Evolutionary conservation across 163 green algal species (phyloP), one percentile per base, ranked within the genome.

Genomic region (Prototheca cutis): DNA sequence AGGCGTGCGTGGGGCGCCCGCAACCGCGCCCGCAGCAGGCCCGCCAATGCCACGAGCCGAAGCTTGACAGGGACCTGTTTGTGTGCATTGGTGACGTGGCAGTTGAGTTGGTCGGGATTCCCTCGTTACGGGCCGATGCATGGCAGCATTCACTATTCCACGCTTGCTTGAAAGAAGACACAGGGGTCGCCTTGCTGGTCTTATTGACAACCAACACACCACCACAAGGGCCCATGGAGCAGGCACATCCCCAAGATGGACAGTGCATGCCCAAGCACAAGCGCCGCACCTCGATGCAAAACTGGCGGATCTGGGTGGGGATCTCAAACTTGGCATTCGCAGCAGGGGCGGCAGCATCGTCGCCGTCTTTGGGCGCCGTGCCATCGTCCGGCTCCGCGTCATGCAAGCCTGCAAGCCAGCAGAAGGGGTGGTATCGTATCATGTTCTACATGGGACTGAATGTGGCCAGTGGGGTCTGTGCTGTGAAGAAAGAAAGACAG

Each of bases 1-100:
- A 86, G 48, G 65, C 45, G 53, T 55, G 45, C 29, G 52, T 42
- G 29, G 15, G 52, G n/a, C 29, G 45, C 53, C 17, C 29, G 21
- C 58, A 70, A 24, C 18, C 62, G 59, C 4, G 61, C 58, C 1
- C 73, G 62, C 52, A 93, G 75, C 56, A 87, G 30, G 7, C 69
- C 82, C 6, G 71, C 65, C 58, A 96, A 79, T 30, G 71, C 78
- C 25, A 84, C 66, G 23, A 96, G 73, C 7, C 89, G 75, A 64
- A 88, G 63, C 64, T 88, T 88, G 40, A 71, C 76, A 4, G 84
- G 78, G 36, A 85, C 76, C 62, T 53, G 53, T 45, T 45, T 8
- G 8, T 45, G 36, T 21, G 36, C 36, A 45, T 21, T 21, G 36
- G 36, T 8, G 36, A 13, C 10, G 36, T 21, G 36, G 36, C n/a